phyloP scores from a whole-genome alignment of 1,284 basidiomycete species.

The Naganishia sp. region DNA sequence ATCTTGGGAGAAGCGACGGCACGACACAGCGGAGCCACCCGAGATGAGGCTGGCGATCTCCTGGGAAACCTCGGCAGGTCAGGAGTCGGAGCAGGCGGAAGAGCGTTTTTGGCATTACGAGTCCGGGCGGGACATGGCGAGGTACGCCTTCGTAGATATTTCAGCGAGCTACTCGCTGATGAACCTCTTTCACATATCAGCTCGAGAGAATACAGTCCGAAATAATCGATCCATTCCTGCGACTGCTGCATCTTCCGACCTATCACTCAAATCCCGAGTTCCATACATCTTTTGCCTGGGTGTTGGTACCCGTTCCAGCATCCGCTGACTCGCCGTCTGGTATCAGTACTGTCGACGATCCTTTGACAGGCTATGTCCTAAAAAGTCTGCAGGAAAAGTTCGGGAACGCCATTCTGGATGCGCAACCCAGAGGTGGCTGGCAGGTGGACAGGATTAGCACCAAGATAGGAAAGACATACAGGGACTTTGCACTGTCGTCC shows the following conservation, averaged over 20 bases:
- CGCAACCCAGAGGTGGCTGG: slow-evolving; percentile 21
- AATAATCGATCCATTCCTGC: slow-evolving; percentile 42
- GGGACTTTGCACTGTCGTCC: slow-evolving; percentile 3
- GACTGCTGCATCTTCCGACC: slow-evolving; percentile 41
- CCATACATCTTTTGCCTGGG: slow-evolving; percentile 52
- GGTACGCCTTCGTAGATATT: slow-evolving; percentile 34
- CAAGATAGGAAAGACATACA: slow-evolving; percentile 17
- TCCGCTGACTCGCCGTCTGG: not conserved
- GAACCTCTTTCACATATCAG: slow-evolving; percentile 23
- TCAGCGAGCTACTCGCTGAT: not conserved
- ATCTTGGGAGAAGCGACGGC: slow-evolving; percentile 34
- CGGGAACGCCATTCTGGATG: slow-evolving; percentile 3
- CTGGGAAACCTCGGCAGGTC: slow-evolving; percentile 34
- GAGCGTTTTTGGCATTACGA: slow-evolving; percentile 50
- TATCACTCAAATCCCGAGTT: slow-evolving; percentile 51
- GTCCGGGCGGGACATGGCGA: slow-evolving; percentile 46
- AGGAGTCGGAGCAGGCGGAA: slow-evolving; percentile 41
- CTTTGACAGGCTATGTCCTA: slow-evolving; percentile 9
- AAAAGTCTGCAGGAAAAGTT: slow-evolving; percentile 1
- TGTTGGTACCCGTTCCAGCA: slow-evolving; percentile 31
- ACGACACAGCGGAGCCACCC: too few relatives aligned
- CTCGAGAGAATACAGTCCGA: slow-evolving; percentile 39
- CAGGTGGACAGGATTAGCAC: slow-evolving; percentile 9
- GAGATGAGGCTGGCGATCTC: not conserved
- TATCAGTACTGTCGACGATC: not conserved